Evolutionary conservation across 331 rosid genomes (phyloP).

Genomic region (Arachis monticola): DNA sequence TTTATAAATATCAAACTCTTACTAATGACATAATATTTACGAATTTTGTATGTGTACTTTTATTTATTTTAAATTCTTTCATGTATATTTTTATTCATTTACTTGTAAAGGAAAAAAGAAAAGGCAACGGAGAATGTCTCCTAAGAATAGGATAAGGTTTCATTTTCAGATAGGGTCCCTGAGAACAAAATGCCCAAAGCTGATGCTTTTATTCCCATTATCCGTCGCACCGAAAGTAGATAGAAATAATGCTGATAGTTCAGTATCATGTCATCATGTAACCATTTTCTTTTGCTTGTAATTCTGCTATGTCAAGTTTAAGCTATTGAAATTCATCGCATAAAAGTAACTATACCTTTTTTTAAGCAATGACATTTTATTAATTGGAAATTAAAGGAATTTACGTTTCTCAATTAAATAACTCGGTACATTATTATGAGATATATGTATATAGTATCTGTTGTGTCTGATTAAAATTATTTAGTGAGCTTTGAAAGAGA

Average conservation of each 20-base stretch:
- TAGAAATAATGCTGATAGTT: neutral
- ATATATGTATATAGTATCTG: too few species aligned
- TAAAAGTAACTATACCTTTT: too few species aligned
- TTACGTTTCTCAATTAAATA: too few species aligned
- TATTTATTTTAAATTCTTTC: too few species aligned
- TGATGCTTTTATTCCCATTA: slow-evolving; percentile 3
- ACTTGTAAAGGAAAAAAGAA: neutral
- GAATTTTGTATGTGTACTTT: too few species aligned
- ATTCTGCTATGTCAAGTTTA: neutral
- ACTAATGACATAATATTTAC: too few species aligned
- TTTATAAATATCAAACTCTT: too few species aligned
- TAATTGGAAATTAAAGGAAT: too few species aligned
- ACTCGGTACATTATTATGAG: too few species aligned
- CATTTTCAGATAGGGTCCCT: slow-evolving; percentile 33
- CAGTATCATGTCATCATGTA: neutral
- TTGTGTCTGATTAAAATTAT: neutral
- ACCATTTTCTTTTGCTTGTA: neutral
- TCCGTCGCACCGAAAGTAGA: neutral
- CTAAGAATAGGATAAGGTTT: slow-evolving; percentile 11
- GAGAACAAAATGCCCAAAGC: slow-evolving; percentile 13
- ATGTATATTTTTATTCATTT: too few species aligned
- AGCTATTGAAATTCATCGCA: neutral
- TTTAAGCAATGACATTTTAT: too few species aligned
- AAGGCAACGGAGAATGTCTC: slow-evolving; percentile 13
- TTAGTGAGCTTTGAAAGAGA: neutral